These are phyloP conservation scores for Furcasterigmium sp. DNA, from an alignment of 2,329 filamentous ascomycete species.

Conservation along the genomic window DNA sequence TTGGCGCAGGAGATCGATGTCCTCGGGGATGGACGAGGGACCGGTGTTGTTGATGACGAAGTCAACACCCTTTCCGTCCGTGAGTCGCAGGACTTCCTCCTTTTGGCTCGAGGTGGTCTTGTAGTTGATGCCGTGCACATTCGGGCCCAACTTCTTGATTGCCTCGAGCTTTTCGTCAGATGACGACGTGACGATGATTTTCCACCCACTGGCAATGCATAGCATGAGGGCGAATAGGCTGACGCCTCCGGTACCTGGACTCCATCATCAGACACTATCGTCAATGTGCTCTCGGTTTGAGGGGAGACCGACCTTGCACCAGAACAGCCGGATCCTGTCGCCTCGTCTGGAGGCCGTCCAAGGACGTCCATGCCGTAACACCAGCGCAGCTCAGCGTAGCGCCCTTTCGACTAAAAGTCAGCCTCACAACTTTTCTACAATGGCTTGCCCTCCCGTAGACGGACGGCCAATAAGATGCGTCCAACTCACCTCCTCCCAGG, in stretches of 20 bases:
- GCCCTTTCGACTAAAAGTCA: too few species aligned
- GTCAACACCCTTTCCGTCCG: slow-evolving; percentile 18
- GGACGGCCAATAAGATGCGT: too few species aligned
- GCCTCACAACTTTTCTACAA: too few species aligned
- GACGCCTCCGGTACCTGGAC: slow-evolving; percentile 19
- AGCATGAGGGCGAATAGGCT: slow-evolving; percentile 18
- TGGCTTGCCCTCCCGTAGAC: too few species aligned
- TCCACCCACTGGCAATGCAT: slow-evolving; percentile 15
- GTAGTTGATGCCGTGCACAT: slow-evolving; percentile 18
- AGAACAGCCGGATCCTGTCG: slow-evolving; percentile 1
- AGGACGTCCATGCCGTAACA: slow-evolving; percentile 15
- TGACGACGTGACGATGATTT: slow-evolving; percentile 21
- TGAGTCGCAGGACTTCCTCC: slow-evolving; percentile 13
- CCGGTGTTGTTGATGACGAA: slow-evolving; percentile 20
- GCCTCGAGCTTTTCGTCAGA: slow-evolving; percentile 20
- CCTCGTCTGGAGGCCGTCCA: slow-evolving; percentile 5
- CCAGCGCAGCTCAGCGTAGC: slow-evolving; percentile 15
- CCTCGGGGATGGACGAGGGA: slow-evolving; percentile 12
- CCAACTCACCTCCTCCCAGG: slow-evolving; percentile 18
- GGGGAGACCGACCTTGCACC: slow-evolving; percentile 1
- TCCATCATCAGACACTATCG: not conserved
- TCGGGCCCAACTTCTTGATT: slow-evolving; percentile 13
- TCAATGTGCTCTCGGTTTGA: too few species aligned
- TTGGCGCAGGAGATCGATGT: slow-evolving; percentile 9
- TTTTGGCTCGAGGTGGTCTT: slow-evolving; percentile 10